Base-by-base conservation (phyloP, 345 rosid species). In the Eucalyptus grandis region DNA sequence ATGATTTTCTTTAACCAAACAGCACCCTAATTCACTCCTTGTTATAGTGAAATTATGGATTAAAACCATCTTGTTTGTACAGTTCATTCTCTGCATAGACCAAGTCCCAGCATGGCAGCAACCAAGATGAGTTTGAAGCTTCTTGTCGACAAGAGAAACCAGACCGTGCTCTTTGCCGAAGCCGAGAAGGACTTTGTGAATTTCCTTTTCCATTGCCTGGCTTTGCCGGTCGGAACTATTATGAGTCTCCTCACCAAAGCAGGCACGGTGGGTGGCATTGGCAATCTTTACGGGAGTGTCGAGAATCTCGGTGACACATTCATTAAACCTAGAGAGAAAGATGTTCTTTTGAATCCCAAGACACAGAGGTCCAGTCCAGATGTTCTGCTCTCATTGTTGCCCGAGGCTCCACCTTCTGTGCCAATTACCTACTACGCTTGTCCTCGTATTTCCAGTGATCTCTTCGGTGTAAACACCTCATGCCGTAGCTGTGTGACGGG, bases 221-320 rank as follows among this genome's bases (percentile, higher is more conserved):
- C 89, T 46, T 72, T 92, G 89, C 93, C 91, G 8, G 11, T 93
- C 21, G 91, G 89, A 24, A 51, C 88, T 7, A 81, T 90, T 2
- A 49, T 87, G 1, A 69, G 67, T 72, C 85, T 88, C 13, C 34
- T 90, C 44, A 1, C 16, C 5, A 9, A 86, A 13, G 11, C 27
- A 8, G 86, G 44, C 51, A 54, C 86, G 90, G 88, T 34, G 31
- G 91, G 89, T 13, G 30, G 90, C 47, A 22, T 90, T 37, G 86
- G 91, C 27, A 90, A 83, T 44, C 31, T 88, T 46, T 90, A 90
- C 8, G 8, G 5, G 31, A 51, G 90, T 27, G 56, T 88, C 50
- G 46, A 77, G 37, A 50, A 49, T 56, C 49, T 88, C 30, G 40
- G 46, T 26, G 54, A 22, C n/a, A 27, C 16, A 15, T 53, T 51